Evolutionary conservation across 129 eudicot species (phyloP), one percentile per base, ranked within the genome.

Genomic region (Flaveria brownii): DNA sequence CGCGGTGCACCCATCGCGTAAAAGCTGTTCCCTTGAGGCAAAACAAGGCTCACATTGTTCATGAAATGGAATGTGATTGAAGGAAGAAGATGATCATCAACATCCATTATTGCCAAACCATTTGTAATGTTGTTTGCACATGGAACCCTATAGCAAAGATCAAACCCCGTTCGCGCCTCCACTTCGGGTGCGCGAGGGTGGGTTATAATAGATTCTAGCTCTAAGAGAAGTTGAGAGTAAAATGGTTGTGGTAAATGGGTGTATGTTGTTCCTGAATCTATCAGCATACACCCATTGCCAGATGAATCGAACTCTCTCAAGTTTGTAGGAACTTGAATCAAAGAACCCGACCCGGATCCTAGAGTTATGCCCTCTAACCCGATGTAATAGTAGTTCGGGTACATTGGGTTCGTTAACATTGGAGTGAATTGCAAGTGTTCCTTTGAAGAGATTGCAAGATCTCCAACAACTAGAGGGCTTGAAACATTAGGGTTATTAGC

Each of bases 211-310:
- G 89, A 77, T 17, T 82, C 81, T n/a, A 90, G 82, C 23, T 56
- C 70, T 1, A 81, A 41, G 3, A 87, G 74, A 69, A 90, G 87
- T 49, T 84, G 71, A 2, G 91, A 74, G 66, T 88, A 90, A 26
- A 88, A 84, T 71, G 93, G 89, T 72, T 88, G 75, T 1, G 93
- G 96, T 36, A 90, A 78, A 80, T 90, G 96, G 47, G 96, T 90
- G 77, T 88, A 87, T 23, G 93, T 86, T 14, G 96, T 90, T 69
- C 96, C 93, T 30, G 96, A 90, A 77, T 90, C 96, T 20, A 88
- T 87, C 65, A 88, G 78, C 93, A 88, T 88, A 55, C 93, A 91
- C 0, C 96, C 96, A 52, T 87, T 90, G 15, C 92, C 92, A 0
- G 50, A 82, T n/a, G 85, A 59, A 79, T 90, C 93, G 47, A 87